Conservation (phyloP, 1,284 basidiomycete genomes). For the Pseudozyma pruni region DNA sequence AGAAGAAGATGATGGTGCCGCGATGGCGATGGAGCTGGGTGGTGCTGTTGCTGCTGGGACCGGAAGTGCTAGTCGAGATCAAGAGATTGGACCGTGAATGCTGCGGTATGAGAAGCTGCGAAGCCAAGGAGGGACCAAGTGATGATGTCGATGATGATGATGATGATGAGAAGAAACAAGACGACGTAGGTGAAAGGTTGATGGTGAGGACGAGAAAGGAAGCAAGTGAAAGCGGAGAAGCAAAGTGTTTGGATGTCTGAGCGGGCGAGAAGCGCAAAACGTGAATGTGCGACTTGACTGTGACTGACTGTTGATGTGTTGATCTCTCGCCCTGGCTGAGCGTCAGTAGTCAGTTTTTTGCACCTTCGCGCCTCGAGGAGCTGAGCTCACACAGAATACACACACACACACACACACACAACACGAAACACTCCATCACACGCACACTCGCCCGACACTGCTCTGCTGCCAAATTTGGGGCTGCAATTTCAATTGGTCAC, state of each 20-base stretch:
- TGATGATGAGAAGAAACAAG: background rate
- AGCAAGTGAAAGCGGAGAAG: background rate
- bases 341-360: too few relatives aligned
- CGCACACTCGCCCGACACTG: constrained; percentile 8
- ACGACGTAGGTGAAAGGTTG: background rate
- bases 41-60: too few relatives aligned
- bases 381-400: background rate
- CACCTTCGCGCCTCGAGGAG: background rate
- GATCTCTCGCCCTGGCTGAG: constrained; percentile 8
- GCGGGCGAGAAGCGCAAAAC: constrained; percentile 1
- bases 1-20: too few relatives aligned
- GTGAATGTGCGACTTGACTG: constrained; percentile 9
- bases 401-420: background rate
- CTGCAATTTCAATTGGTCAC: too few relatives aligned
- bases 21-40: too few relatives aligned
- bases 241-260: constrained; percentile 3
- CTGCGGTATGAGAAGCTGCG: too few relatives aligned
- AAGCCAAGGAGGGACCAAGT: background rate
- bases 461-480: too few relatives aligned
- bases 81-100: too few relatives aligned
- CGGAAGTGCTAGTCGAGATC: too few relatives aligned
- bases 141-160: background rate
- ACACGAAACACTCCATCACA: background rate
- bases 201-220: constrained; percentile 9
- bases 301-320: constrained; percentile 14